Conservation (phyloP, 805 yeast species). For the Yarrowia sp. region DNA sequence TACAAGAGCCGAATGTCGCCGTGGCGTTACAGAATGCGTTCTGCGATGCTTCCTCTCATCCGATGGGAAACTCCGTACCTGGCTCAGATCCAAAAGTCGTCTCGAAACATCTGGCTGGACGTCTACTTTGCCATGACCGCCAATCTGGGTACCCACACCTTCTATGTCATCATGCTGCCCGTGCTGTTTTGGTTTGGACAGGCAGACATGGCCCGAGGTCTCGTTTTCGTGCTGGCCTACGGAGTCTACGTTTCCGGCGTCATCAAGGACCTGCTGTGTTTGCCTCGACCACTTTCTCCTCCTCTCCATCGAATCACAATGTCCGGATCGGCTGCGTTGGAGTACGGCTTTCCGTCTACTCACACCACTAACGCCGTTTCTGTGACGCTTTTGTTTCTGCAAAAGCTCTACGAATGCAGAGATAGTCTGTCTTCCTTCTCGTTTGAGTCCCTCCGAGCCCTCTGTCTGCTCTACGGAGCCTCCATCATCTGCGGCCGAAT, state of each 20-base stretch:
- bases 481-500: constrained; percentile 75
- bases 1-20: constrained; percentile 59
- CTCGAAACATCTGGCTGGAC: constrained; percentile 55
- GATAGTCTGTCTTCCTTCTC: constrained; percentile 8
- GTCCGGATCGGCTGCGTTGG: constrained; percentile 86
- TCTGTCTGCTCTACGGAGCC: constrained; percentile 48
- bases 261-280: constrained; percentile 77
- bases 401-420: constrained; percentile 22
- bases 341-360: constrained; percentile 91
- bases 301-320: constrained; percentile 86
- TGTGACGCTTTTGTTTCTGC: constrained; percentile 54
- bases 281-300: constrained; percentile 91
- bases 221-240: constrained; percentile 60
- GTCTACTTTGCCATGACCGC: constrained; percentile 83
- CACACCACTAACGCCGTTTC: constrained; percentile 95
- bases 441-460: constrained; percentile 18
- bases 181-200: constrained; percentile 78
- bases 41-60: constrained; percentile 52
- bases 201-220: constrained; percentile 54
- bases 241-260: constrained; percentile 61
- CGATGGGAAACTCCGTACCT: constrained; percentile 62
- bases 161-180: constrained; percentile 86
- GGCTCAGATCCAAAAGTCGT: constrained; percentile 50
- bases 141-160: constrained; percentile 87
- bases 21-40: constrained; percentile 46